phyloP scores from a whole-genome alignment of 805 yeast genomes.

The Pichia cephalocereana region DNA sequence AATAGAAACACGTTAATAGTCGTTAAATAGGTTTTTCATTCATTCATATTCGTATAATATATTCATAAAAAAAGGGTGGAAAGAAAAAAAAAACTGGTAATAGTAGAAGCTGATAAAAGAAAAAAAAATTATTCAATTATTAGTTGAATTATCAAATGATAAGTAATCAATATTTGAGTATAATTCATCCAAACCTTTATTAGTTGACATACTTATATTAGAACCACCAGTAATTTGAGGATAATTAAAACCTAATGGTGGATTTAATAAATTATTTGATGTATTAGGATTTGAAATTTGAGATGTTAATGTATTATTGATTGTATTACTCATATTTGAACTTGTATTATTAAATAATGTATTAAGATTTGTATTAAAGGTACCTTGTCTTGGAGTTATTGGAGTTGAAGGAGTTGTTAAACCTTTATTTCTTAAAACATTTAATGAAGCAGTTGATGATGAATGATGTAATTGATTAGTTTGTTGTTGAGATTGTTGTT shows the following conservation, averaged over 20 bases:
- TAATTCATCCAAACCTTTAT: constrained; percentile 19
- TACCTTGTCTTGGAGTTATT: constrained; percentile 11
- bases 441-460: constrained; percentile 24
- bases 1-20: background rate
- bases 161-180: constrained; percentile 22
- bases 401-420: constrained; percentile 16
- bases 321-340: background rate
- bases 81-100: no score
- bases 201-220: constrained; percentile 8
- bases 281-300: background rate
- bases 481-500: constrained; percentile 15
- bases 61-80: no score
- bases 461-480: constrained; percentile 19
- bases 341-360: background rate
- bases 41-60: no score
- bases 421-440: constrained; percentile 20
- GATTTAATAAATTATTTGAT: background rate
- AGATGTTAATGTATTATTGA: background rate
- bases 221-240: constrained; percentile 24
- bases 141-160: constrained; percentile 12
- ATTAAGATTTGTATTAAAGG: background rate
- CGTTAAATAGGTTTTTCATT: no score
- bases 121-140: background rate
- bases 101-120: no score
- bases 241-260: constrained; percentile 13